phyloP scores from a whole-genome alignment of 257 asterid species.

The Nicotiana knightiana region DNA sequence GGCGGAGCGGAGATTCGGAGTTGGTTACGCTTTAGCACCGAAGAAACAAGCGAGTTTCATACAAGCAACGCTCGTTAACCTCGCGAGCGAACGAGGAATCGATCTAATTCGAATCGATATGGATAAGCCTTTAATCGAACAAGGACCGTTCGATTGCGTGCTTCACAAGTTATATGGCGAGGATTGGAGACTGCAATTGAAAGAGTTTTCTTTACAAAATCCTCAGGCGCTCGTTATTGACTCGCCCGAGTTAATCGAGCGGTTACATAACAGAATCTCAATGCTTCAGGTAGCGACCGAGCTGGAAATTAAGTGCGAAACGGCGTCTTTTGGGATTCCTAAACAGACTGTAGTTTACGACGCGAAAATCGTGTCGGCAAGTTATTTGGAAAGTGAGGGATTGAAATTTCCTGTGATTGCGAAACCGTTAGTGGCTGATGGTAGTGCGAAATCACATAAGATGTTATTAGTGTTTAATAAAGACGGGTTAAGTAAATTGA shows the following conservation, averaged over 20 bases:
- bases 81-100: constrained; percentile 47
- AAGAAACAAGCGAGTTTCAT: constrained; percentile 71
- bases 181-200: constrained; percentile 54
- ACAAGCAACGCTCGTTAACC: constrained; percentile 46
- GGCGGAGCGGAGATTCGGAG: constrained; percentile 44
- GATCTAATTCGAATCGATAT: constrained; percentile 62
- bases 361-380: constrained; percentile 28
- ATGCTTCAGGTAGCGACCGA: constrained; percentile 61
- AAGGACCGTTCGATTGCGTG: constrained; percentile 65
- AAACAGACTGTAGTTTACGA: constrained; percentile 52
- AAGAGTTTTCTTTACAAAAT: constrained; percentile 36
- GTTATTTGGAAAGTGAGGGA: constrained; percentile 34
- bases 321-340: constrained; percentile 55
- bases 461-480: constrained; percentile 53
- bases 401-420: constrained; percentile 66
- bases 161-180: constrained; percentile 61
- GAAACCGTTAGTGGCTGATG: constrained; percentile 70
- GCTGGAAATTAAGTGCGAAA: constrained; percentile 22
- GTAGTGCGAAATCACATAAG: constrained; percentile 70
- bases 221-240: constrained; percentile 48
- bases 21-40: constrained; percentile 76
- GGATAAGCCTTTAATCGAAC: constrained; percentile 48
- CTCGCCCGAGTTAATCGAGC: constrained; percentile 54
- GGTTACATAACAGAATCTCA: constrained; percentile 64
- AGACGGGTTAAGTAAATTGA: constrained; percentile 56